Evolutionary conservation across 345 rosid species (phyloP), one percentile per base, ranked within the genome.

Genomic region (Linum lewisii): DNA sequence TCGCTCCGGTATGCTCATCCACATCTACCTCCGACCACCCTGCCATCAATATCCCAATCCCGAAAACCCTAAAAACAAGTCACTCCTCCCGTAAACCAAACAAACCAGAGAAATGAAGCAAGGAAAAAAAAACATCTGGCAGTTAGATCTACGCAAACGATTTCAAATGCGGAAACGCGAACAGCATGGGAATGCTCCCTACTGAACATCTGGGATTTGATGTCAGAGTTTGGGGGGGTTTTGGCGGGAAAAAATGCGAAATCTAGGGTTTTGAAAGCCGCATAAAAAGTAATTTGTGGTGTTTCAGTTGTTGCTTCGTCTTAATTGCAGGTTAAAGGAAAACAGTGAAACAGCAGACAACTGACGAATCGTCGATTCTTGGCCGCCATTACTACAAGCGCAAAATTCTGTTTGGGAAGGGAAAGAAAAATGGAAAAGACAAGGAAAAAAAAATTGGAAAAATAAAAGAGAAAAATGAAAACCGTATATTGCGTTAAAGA

Each of bases 1-100:
- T 23, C 24, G 45, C 34, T 50, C 15, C 29, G 19, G 20, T 49
- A 7, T 52, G 21, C 50, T 25, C 58, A 21, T 65, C 73, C 20
- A 23, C 60, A 24, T 25, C 61, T 29, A 65, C 22, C 59, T 58
- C 65, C 38, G 67, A 69, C 66, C 70, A 73, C 52, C 77, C 77
- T 73, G 73, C 70, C 73, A 73, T 69, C 24, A 65, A 63, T 59
- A 58, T 54, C 61, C 36, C 21, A 63, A 50, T 53, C 42, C 57
- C 34, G 6, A 59, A 68, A 67, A 50, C 63, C 71, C 70, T 50
- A 65, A 60, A 47, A 69, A 59, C 58, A 19, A 45, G 58, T 70
- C 38, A 56, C 24, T 56, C 23, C 21, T 24, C 11, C 23, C 5
- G 32, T 22, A 60, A 38, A 36, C 24, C 22, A 7, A 45, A 13